Evolutionary conservation across 2,329 filamentous ascomycete species (phyloP), one percentile per base, ranked within the genome.

Genomic region (Monosporascus sp.): DNA sequence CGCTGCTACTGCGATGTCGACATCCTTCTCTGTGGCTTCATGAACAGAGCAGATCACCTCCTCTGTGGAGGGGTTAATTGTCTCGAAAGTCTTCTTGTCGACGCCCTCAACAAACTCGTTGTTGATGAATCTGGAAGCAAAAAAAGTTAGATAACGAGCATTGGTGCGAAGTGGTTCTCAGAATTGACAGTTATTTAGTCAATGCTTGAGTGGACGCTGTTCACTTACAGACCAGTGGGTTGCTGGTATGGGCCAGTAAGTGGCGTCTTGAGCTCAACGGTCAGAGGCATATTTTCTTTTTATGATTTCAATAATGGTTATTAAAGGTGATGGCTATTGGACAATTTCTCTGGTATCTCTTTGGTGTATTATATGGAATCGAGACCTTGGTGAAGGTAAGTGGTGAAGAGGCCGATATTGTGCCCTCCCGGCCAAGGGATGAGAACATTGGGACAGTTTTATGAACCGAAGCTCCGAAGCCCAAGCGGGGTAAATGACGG

Each of bases 71-170:
- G 91, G 91, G 82, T 96, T 96, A 80, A 94, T 87, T 72, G 91
- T 88, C 75, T 96, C 90, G 68, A 96, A 94, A 62, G 87, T 91
- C 82, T 90, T 87, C 77, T 91, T 91, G 65, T 96, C 89, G 59
- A 88, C 85, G 70, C 85, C 80, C 72, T 88, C 85, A 60, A 95
- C 83, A 76, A 87, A 97, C 74, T 97, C 88, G 73, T 93, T 92
- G 82, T 94, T 92, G 82, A 96, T 94, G 81, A 90, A 94, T 57
- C 87, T 90, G 37, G 44, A 39, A 64, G 57, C 45, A 35, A 39
- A 18, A 17, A n/a, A 35, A 45, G 56, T 70, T 60, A 68, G 64
- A 47, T 36, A 7, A 38, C 48, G 48, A 14, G 45, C 47, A 11
- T 49, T 7, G 41, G 47, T n/a, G 24, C n/a, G 22, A 59, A 35